A percentile compares a stretch with the other conserved stretches of the same genome.
Conservation (phyloP, 495 filamentous ascomycete species). For the Aspergillus coremiiformis region DNA sequence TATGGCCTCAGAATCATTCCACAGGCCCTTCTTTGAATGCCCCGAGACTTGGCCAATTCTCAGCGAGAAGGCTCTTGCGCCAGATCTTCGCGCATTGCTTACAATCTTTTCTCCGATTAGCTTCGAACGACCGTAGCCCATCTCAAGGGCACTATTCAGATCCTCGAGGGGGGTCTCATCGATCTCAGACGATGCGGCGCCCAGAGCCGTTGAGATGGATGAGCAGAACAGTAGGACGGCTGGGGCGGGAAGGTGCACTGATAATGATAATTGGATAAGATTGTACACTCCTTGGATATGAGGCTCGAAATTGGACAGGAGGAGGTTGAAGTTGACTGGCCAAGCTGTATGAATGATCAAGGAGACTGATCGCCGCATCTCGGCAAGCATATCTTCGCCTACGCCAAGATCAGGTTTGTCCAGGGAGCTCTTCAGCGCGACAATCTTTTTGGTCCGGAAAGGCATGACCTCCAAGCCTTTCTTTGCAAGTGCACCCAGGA, state of each 20-base stretch:
- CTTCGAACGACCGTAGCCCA: constrained; percentile 55
- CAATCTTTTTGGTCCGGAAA: constrained; percentile 29
- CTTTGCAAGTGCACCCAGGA: constrained; percentile 26
- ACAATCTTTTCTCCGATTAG: constrained; percentile 48
- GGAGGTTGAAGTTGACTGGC: constrained; percentile 52
- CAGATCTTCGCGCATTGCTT: constrained; percentile 26
- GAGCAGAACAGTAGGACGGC: constrained; percentile 46
- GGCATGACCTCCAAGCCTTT: constrained; percentile 24
- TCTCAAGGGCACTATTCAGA: constrained; percentile 34
- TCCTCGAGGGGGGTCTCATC: constrained; percentile 36
- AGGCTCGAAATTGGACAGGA: constrained; percentile 29
- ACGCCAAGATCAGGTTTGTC: constrained; percentile 40
- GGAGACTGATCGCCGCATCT: constrained; percentile 36
- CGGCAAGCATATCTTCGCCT: constrained; percentile 17
- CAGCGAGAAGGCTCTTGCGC: constrained; percentile 40
- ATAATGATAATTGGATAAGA: constrained; percentile 47
- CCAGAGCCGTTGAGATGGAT: constrained; percentile 43
- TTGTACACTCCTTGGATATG: constrained; percentile 46
- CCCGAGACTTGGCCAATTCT: constrained; percentile 58
- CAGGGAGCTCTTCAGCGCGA: constrained; percentile 32
- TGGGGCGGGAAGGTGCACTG: constrained; percentile 32
- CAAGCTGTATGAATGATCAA: constrained; percentile 52
- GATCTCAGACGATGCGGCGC: constrained; percentile 23
- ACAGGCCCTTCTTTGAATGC: constrained; percentile 41
- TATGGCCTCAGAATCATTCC: constrained; percentile 53